Evolutionary conservation across 2,329 filamentous ascomycete genomes (phyloP).

Genomic region (Beauveria sp.): DNA sequence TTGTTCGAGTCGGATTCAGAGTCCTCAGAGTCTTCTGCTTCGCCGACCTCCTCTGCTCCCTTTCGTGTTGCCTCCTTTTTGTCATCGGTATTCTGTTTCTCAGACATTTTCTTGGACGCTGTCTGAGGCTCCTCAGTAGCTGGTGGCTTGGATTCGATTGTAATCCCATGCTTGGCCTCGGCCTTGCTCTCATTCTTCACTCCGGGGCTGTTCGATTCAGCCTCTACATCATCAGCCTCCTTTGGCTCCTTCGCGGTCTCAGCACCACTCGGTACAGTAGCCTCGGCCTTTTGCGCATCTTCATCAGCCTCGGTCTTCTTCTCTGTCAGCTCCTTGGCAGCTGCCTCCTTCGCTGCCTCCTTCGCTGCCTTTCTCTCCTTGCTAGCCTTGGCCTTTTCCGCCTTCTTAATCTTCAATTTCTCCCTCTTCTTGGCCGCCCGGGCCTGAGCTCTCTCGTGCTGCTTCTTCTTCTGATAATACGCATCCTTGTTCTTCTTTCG

Average conservation of each 20-base stretch:
- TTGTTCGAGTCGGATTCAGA: constrained; percentile 1
- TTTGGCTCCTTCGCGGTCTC: background rate
- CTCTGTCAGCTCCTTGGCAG: constrained; percentile 2
- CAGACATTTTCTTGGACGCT: constrained; percentile 10
- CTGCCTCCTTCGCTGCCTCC: background rate
- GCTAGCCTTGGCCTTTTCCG: background rate
- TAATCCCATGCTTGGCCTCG: constrained; percentile 22
- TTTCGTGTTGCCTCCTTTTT: background rate
- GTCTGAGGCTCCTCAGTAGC: background rate
- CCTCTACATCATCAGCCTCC: background rate
- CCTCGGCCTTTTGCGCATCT: constrained; percentile 18
- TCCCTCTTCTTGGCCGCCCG: constrained; percentile 58
- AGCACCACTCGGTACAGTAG: too few species aligned
- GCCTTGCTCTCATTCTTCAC: too few species aligned
- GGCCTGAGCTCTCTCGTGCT: constrained; percentile 25
- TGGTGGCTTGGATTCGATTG: constrained; percentile 23
- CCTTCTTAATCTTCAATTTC: constrained; percentile 40
- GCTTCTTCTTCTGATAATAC: constrained; percentile 30
- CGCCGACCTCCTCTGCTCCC: background rate
- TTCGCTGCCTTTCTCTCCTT: background rate
- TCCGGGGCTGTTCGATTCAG: too few species aligned
- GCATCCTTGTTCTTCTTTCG: constrained; percentile 23
- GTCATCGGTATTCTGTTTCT: background rate
- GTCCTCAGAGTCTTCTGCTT: constrained; percentile 13
- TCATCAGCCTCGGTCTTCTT: constrained; percentile 25